phyloP scores from a whole-genome alignment of 2,329 filamentous ascomycete genomes.

The Laburnicola sp. region DNA sequence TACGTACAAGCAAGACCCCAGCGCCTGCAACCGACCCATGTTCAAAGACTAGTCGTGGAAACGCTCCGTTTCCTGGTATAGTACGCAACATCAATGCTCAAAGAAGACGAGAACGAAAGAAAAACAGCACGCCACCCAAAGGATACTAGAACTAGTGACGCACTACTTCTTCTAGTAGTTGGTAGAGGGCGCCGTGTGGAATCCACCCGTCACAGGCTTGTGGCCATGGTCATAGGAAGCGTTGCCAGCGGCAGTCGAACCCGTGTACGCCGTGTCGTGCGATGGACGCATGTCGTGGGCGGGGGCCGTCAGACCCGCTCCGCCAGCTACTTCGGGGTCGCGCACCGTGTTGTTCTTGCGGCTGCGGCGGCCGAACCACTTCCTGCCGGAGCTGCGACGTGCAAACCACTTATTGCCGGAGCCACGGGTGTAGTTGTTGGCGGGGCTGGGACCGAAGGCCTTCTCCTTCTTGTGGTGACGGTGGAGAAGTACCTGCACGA shows the following conservation, averaged over 20 bases:
- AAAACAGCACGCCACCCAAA: too few species aligned
- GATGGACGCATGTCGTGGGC: conserved; percentile 48
- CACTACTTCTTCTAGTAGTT: conserved; percentile 28
- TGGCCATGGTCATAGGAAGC: conserved; percentile 38
- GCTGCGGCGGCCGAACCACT: conserved; percentile 50
- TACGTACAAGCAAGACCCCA: conserved; percentile 9
- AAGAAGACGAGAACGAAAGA: conserved; percentile 6
- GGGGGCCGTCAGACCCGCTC: conserved; percentile 22
- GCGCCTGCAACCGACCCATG: background rate
- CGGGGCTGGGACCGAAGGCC: conserved; percentile 67
- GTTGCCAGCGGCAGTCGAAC: conserved; percentile 51
- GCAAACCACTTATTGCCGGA: conserved; percentile 56
- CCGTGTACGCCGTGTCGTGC: conserved; percentile 56
- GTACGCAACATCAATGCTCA: conserved; percentile 22
- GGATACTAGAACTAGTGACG: background rate
- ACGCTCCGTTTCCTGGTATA: conserved; percentile 29
- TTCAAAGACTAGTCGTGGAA: conserved; percentile 16
- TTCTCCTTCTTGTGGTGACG: conserved; percentile 75
- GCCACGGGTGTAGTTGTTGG: conserved; percentile 69
- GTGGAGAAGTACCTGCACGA: conserved; percentile 68
- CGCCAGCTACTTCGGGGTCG: conserved; percentile 50
- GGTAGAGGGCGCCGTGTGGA: conserved; percentile 50
- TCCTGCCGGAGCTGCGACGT: too few species aligned
- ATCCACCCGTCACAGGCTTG: conserved; percentile 46
- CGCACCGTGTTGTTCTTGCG: conserved; percentile 41